Conservation (phyloP, 345 rosid species). For the Melaleuca alternifolia region DNA sequence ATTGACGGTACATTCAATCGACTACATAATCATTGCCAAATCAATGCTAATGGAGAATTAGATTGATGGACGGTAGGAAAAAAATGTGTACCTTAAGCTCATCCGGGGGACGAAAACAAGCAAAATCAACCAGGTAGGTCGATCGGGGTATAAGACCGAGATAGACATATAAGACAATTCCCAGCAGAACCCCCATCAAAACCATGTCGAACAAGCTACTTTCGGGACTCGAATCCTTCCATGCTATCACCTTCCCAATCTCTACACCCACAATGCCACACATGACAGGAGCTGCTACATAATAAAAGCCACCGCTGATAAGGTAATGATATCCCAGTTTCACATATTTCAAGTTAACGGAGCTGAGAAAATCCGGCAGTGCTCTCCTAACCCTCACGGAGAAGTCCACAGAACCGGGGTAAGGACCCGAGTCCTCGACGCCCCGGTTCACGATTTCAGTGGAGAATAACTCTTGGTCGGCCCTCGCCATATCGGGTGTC, state of each 20-base stretch:
- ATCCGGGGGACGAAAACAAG: constrained; percentile 57
- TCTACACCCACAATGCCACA: constrained; percentile 15
- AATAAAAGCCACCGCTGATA: constrained; percentile 25
- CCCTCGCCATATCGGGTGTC: neutral
- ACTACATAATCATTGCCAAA: neutral
- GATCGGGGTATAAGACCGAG: constrained; percentile 33
- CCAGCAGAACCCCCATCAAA: constrained; percentile 5
- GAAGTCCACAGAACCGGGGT: constrained; percentile 35
- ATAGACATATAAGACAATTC: constrained; percentile 16
- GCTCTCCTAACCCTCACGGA: constrained; percentile 27
- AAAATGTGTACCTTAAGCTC: constrained; percentile 43
- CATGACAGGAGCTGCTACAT: constrained; percentile 21
- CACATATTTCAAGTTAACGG: constrained; percentile 50
- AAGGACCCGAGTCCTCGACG: constrained; percentile 18
- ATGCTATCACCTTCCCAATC: constrained; percentile 13
- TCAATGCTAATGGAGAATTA: neutral
- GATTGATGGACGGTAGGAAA: neutral
- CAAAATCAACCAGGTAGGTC: constrained; percentile 45
- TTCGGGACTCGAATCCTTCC: constrained; percentile 9
- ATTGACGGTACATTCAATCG: neutral
- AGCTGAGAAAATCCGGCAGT: constrained; percentile 40
- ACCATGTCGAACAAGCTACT: constrained; percentile 4
- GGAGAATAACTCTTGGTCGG: neutral
- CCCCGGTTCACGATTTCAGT: constrained; percentile 45
- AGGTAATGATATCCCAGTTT: constrained; percentile 57